Evolutionary conservation across 2,329 filamentous ascomycete genomes (phyloP), one percentile per base, ranked within the genome.

Genomic region (Magnaporthales sp.): DNA sequence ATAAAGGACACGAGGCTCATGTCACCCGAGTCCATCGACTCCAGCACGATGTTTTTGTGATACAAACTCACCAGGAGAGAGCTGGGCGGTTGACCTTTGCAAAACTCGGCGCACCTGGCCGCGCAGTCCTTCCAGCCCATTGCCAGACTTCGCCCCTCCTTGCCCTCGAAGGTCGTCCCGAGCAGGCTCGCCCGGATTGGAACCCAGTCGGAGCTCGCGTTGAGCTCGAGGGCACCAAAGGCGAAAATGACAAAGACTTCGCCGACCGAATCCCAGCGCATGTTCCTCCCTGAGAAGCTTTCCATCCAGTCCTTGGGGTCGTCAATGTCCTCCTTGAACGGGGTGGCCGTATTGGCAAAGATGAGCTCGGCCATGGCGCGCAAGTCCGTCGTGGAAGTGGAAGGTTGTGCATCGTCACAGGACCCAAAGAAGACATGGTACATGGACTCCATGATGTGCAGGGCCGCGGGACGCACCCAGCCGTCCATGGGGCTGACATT

Each of bases 101-200:
- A 66, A 24, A 66, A 32, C 54, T 56, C 64, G 54, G 54, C 64
- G 56, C 64, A 66, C 30, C 32, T 58, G 22, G 27, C 24, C 9
- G 64, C 64, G 64, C 64, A 66, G 11, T 66, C 64, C 30, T 66
- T 66, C 54, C 38, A 62, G 11, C n/a, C 32, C n/a, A 66, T 22
- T 24, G 56, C 26, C 24, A 60, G 8, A 3, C 24, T 8, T 6
- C 56, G 56, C 3, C n/a, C 56, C 5, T 27, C 26, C 56, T 15
- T 27, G 56, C 24, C 56, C 22, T 60, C 56, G 2, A 27, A 29
- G 22, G 11, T 6, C n/a, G 13, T 15, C 11, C 24, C 24, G 24
- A 24, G n/a, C 56, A 30, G 24, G 32, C 32, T 56, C 31, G n/a
- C 32, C 32, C 54, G 27, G n/a, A n/a, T 6, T 10, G 19, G 19